Base-by-base conservation (phyloP, 2,329 filamentous ascomycete genomes). In the Paracoccidioides brasiliensis region DNA sequence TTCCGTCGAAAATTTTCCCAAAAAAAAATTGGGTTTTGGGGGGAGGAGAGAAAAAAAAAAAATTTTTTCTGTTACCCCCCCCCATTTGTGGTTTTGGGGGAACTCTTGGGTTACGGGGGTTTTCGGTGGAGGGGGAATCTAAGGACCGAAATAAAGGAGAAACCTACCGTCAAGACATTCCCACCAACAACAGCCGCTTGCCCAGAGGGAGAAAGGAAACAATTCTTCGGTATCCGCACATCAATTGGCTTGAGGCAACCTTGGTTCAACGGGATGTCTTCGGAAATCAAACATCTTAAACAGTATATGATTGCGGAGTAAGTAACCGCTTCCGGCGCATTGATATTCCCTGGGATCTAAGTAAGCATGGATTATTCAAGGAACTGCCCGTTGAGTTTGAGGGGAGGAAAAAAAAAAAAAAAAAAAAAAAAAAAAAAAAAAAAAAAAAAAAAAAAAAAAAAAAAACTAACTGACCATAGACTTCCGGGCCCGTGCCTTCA, bases 251-350 rank as follows among this genome's bases (percentile, higher is more conserved):
- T 80, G 1, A 91, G 74, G 62, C 87, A 91, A 57, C 88, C 87
- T 72, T 91, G 86, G 70, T 91, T 91, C 3, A 91, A 77, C 0
- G 87, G 88, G 6, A 91, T 90, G 58, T 90, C 85, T 61, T 85
- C 80, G 4, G 78, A 82, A 59, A 91, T 88, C 14, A 93, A 76
- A 62, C 82, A 85, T 55, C 87, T 82, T 7, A 91, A 75, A 62
- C 83, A 86, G 74, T 91, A 91, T 63, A 90, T 90, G 63, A 90
- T 89, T 51, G 86, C 87, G 40, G 80, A 85, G 69, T 86, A 86
- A 0, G 86, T 89, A 49, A 90, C 83, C 3, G 86, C 86, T 70
- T 86, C 79, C 0, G 86, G 86, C 0, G 86, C 86, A 64, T 90
- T 90, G 64, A 83, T 82, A 62, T 90, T 90, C 54, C 76, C 78